Percentiles rank a stretch among this genome's conserved stretches.
phyloP scores from a whole-genome alignment of 2,329 filamentous ascomycete species.

The Penicillium psychrosexuale region DNA sequence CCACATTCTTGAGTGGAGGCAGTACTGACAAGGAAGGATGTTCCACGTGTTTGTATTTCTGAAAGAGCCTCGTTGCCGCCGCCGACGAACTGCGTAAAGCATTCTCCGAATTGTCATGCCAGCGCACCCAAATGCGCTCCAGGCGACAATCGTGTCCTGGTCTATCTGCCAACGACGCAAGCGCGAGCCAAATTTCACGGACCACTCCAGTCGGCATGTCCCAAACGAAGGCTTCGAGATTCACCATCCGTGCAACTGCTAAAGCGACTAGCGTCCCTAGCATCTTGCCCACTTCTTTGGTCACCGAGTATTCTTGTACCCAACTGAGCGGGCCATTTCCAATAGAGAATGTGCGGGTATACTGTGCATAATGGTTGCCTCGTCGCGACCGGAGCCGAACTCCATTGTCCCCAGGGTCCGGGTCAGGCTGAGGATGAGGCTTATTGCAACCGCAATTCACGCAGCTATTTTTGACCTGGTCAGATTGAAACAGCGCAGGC shows the following conservation, averaged over 20 bases:
- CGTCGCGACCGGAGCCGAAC: conserved; percentile 42
- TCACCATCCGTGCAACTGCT: conserved; percentile 76
- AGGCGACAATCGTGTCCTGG: conserved; percentile 63
- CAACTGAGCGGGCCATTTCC: conserved; percentile 76
- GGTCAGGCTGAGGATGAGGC: conserved; percentile 14
- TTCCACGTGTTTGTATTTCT: conserved; percentile 62
- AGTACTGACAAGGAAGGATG: conserved; percentile 77
- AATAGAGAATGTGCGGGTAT: conserved; percentile 76
- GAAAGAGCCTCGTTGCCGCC: conserved; percentile 38
- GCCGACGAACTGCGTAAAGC: conserved; percentile 22
- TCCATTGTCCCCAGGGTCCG: not conserved
- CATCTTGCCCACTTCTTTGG: conserved; percentile 83
- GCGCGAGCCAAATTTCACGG: conserved; percentile 74
- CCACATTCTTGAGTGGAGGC: conserved; percentile 69
- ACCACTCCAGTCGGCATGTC: conserved; percentile 85
- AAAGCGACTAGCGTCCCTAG: conserved; percentile 77
- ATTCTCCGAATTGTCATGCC: conserved; percentile 69
- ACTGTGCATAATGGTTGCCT: conserved; percentile 74
- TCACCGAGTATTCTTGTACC: conserved; percentile 78
- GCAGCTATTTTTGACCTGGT: conserved; percentile 18
- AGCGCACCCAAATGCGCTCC: conserved; percentile 74
- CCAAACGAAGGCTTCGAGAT: conserved; percentile 79
- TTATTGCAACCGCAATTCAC: conserved; percentile 31
- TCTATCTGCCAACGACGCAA: conserved; percentile 66
- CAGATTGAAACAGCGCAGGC: conserved; percentile 37